These are phyloP conservation scores for Rhizoclosmatium sp. DNA, from an alignment of 192 early-diverging fungal genomes.

Conservation along the genomic window DNA sequence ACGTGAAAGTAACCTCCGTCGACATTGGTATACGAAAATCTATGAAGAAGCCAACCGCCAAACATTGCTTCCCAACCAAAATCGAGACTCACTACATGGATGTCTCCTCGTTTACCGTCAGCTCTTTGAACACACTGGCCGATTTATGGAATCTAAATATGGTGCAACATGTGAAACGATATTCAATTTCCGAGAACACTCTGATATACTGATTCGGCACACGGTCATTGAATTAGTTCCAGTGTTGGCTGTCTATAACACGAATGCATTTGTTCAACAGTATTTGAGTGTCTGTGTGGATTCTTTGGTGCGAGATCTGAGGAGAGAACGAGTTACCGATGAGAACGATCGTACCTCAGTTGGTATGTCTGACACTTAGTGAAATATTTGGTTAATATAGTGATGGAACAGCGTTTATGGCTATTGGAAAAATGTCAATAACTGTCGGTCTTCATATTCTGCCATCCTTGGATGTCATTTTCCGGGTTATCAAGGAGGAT, in stretches of 20 bases:
- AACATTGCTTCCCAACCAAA: slow-evolving; percentile 58
- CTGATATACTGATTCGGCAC: slow-evolving; percentile 78
- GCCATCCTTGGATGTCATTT: slow-evolving; percentile 80
- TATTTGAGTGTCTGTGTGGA: slow-evolving; percentile 78
- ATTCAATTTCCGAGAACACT: slow-evolving; percentile 77
- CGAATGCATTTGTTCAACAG: slow-evolving; percentile 66
- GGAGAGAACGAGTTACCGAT: slow-evolving; percentile 57
- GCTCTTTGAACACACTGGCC: slow-evolving; percentile 78
- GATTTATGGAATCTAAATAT: slow-evolving; percentile 89
- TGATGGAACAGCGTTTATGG: slow-evolving; percentile 78
- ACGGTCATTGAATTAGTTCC: slow-evolving; percentile 88
- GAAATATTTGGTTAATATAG: background rate
- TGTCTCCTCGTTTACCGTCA: slow-evolving; percentile 82
- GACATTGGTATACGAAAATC: slow-evolving; percentile 77
- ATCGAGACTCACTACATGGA: slow-evolving; percentile 84
- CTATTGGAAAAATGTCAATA: slow-evolving; percentile 87
- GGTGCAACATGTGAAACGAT: slow-evolving; percentile 77
- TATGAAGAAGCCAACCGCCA: slow-evolving; percentile 83
- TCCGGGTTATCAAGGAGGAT: slow-evolving; percentile 78
- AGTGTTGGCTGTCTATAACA: slow-evolving; percentile 79
- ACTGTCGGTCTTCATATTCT: slow-evolving; percentile 79
- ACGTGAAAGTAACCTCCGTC: slow-evolving; percentile 71
- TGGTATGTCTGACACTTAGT: too few species aligned
- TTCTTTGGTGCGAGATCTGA: slow-evolving; percentile 75
- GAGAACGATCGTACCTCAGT: background rate